phyloP scores from a whole-genome alignment of 73 alveolate species.

The Uronychia binucleata region DNA sequence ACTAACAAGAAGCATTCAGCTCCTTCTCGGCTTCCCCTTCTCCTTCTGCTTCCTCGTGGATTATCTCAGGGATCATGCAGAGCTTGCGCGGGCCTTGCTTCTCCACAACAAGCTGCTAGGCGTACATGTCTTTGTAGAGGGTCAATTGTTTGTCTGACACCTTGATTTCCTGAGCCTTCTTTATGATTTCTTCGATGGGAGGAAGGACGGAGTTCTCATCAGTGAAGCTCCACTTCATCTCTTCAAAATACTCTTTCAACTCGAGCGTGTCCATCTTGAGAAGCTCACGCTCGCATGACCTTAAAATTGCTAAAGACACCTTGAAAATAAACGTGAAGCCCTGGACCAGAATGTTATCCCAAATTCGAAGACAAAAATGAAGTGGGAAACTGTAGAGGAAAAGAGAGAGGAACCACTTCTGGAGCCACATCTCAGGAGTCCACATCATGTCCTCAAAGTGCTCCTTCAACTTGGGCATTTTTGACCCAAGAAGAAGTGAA shows the following conservation, averaged over 20 bases:
- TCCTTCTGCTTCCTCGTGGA: background rate
- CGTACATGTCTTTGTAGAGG: background rate
- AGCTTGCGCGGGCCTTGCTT: background rate
- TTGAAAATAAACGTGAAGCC: constrained; percentile 34
- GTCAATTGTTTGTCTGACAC: background rate
- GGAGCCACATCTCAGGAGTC: constrained; percentile 50
- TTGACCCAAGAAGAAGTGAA: constrained; percentile 41
- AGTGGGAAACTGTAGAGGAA: constrained; percentile 36
- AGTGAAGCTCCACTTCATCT: constrained; percentile 1
- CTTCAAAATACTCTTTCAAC: constrained; percentile 18
- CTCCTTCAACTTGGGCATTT: constrained; percentile 49
- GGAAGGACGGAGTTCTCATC: background rate
- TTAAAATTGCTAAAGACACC: constrained; percentile 60
- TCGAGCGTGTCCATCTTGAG: constrained; percentile 39
- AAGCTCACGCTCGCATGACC: constrained; percentile 24
- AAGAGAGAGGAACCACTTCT: constrained; percentile 56
- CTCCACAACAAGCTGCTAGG: background rate
- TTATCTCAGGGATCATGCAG: background rate
- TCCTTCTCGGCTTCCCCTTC: background rate
- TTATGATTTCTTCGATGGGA: constrained; percentile 13
- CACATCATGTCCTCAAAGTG: constrained; percentile 52
- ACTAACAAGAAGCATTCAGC: background rate
- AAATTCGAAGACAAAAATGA: constrained; percentile 31
- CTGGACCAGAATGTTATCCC: constrained; percentile 51
- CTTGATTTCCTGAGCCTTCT: constrained; percentile 23